Base-by-base conservation (phyloP, 1,284 basidiomycete genomes). In the Cutaneotrichosporon mucoides region DNA sequence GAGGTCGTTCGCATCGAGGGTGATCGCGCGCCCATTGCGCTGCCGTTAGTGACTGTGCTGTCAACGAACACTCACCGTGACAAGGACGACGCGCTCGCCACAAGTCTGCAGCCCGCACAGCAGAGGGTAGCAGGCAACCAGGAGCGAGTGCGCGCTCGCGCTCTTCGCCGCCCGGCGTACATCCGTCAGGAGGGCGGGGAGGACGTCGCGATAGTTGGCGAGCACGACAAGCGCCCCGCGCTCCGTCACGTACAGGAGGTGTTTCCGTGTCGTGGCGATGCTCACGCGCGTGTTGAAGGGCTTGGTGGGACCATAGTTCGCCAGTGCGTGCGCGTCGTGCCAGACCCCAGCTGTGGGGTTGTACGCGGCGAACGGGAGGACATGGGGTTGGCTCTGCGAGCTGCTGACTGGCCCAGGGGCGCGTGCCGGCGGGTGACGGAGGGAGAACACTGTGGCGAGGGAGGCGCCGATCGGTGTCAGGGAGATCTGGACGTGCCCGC, bases 171-270 rank as follows among this genome's bases (percentile, higher is more conserved):
- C 7, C 6, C 24, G 42, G 38, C n/a, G 15, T 7, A 13, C 5
- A 4, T 11, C 2, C 15, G 24, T 13, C 4, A 3, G 3, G 24
- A 24, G 24, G 24, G 24, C 2, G 8, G 40, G 2, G 4, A 75
- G 52, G 0, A 68, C 61, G 3, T 45, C n/a, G 9, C 53, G 33
- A 49, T 75, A 75, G 46, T 70, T 53, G 6, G 67, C 55, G 0
- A 73, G 41, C 9, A 72, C 57, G 12, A 68, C 44, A 4, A 73
- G 15, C 2, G 57, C 46, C 6, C 68, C 69, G 3, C 53, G 11
- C 4, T 33, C 16, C 3, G 66, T 60, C 4, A 65, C 57, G 42
- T 63, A 67, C 16, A 72, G 60, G 3, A 75, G 56, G 46, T 73
- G 68, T 2, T 10, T 50, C 8, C 12, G 16, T 4, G 47, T 49